Conservation (phyloP, 1,284 basidiomycete genomes). For the Apiotrichum laibachii region DNA sequence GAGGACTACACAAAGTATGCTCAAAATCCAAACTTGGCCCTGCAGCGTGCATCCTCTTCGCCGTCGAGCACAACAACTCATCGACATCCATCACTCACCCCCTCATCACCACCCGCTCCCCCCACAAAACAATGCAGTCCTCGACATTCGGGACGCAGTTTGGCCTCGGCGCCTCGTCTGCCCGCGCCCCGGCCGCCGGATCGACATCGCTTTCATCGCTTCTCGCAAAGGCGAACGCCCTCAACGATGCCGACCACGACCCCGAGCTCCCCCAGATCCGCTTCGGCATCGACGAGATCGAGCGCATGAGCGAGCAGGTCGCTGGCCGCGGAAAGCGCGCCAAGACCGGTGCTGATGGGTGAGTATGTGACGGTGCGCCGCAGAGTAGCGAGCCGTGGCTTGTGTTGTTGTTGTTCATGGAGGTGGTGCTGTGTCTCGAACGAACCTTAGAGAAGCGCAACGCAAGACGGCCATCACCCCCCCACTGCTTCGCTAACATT, state of each 20-base stretch:
- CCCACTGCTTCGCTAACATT: background rate
- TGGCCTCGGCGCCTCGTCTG: slow-evolving; percentile 6
- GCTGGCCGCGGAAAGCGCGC: slow-evolving; percentile 37
- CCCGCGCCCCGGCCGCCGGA: slow-evolving; percentile 19
- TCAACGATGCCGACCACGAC: slow-evolving; percentile 36
- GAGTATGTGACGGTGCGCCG: slow-evolving; percentile 10
- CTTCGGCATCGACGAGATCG: slow-evolving; percentile 48
- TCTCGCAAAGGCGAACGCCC: slow-evolving; percentile 42
- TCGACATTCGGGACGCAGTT: slow-evolving; percentile 11
- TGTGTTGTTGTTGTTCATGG: background rate
- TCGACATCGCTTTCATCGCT: slow-evolving; percentile 36
- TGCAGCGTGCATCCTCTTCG: background rate
- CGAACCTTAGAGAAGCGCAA: too few relatives aligned
- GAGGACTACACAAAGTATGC: background rate
- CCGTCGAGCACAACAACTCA: background rate
- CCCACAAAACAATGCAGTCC: slow-evolving; percentile 12
- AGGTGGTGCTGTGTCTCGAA: too few relatives aligned
- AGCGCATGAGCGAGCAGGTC: slow-evolving; percentile 43
- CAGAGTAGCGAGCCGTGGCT: background rate
- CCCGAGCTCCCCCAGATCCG: slow-evolving; percentile 46
- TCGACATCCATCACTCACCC: background rate
- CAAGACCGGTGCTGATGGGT: slow-evolving; percentile 41
- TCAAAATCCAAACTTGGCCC: background rate
- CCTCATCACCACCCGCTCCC: background rate
- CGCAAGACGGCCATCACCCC: background rate